These are phyloP conservation scores for Circinella minor DNA, from an alignment of 371 early-diverging fungal species.

Conservation along the genomic window DNA sequence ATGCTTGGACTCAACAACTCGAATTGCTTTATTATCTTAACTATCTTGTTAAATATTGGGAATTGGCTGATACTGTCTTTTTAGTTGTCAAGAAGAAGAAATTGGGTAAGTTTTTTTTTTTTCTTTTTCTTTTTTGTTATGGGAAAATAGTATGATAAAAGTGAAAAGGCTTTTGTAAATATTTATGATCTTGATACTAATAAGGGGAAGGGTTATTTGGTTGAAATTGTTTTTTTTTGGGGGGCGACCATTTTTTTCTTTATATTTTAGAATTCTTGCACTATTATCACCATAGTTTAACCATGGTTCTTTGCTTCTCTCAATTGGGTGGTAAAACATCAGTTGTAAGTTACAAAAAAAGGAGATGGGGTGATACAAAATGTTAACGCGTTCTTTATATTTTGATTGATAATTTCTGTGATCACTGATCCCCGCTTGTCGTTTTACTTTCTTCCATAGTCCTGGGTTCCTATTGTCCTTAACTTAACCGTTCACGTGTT, in stretches of 20 bases:
- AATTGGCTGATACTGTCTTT: constrained; percentile 56
- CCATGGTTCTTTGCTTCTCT: constrained; percentile 86
- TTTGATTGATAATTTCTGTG: not conserved
- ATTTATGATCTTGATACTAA: not conserved
- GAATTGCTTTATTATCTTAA: constrained; percentile 83
- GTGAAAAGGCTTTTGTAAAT: too few species aligned
- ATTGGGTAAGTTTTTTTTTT: constrained; percentile 25
- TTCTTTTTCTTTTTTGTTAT: too few species aligned
- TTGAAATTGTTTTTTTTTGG: not conserved
- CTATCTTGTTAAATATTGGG: constrained; percentile 87
- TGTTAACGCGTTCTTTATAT: constrained; percentile 1
- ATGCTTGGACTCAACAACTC: constrained; percentile 75
- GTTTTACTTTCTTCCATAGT: constrained; percentile 33
- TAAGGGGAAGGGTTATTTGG: not conserved
- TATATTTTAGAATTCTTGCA: constrained; percentile 76
- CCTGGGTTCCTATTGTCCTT: constrained; percentile 79
- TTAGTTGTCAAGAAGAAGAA: constrained; percentile 42
- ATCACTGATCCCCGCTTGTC: constrained; percentile 15
- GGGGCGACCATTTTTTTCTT: not conserved
- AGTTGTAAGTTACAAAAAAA: constrained; percentile 66
- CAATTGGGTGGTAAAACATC: constrained; percentile 83
- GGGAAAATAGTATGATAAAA: not conserved
- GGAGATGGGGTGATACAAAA: not conserved
- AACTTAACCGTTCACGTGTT: constrained; percentile 92
- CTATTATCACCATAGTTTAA: constrained; percentile 91